A percentile compares a stretch with the other conserved stretches of the same genome.
Evolutionary conservation across 495 filamentous ascomycete species (phyloP).

Genomic region (Neurospora sublineolata): DNA sequence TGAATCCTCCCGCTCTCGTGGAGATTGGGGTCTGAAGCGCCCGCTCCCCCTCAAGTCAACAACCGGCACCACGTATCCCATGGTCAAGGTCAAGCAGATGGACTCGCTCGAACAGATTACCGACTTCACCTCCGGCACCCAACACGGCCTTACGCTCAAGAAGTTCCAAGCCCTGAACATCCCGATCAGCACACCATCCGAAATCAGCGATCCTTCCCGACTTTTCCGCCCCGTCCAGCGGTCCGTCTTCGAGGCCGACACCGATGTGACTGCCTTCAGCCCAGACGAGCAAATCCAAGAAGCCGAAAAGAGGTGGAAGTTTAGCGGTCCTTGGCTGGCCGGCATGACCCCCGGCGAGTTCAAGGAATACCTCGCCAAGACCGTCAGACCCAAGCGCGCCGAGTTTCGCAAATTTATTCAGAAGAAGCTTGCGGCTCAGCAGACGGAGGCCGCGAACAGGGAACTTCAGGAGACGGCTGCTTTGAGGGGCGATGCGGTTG

Average conservation of each 20-base stretch:
- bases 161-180: conserved; percentile 70
- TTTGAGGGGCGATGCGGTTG: conserved; percentile 33
- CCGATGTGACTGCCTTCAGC: conserved; percentile 37
- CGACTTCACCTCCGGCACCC: conserved; percentile 73
- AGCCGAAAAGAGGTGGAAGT: conserved; percentile 53
- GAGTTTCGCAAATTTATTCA: conserved; percentile 55
- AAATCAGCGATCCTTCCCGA: conserved; percentile 10
- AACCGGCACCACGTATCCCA: conserved; percentile 54
- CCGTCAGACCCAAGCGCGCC: conserved; percentile 45
- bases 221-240: conserved; percentile 4
- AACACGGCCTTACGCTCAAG: conserved; percentile 67
- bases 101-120: conserved; percentile 90
- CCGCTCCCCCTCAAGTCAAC: conserved; percentile 67
- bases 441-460: conserved; percentile 26
- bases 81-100: conserved; percentile 57
- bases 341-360: conserved; percentile 67
- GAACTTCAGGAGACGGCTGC: conserved; percentile 25
- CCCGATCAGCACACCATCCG: conserved; percentile 40
- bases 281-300: conserved; percentile 15
- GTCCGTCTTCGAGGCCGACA: conserved; percentile 49
- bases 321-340: conserved; percentile 69
- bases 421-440: conserved; percentile 29
- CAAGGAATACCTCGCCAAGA: conserved; percentile 46
- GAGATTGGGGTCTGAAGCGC: conserved; percentile 94
- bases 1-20: conserved; percentile 54